phyloP scores from a whole-genome alignment of 371 early-diverging fungal genomes.

The Mucor indicus region DNA sequence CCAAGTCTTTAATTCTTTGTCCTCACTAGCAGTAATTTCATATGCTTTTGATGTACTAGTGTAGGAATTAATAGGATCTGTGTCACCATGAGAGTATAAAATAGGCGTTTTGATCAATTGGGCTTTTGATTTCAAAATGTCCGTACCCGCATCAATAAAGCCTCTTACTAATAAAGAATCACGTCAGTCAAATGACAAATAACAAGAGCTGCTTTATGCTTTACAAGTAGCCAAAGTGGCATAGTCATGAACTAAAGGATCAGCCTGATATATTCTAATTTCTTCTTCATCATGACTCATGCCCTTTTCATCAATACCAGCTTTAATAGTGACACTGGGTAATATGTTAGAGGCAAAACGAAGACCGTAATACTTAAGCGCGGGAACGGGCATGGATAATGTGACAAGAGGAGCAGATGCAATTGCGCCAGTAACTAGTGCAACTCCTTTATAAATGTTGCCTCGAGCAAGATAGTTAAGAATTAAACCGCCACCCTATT shows the following conservation, averaged over 20 bases:
- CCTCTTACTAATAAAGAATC: constrained; percentile 17
- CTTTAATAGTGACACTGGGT: constrained; percentile 45
- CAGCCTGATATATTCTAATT: constrained; percentile 43
- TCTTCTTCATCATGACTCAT: constrained; percentile 50
- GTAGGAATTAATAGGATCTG: constrained; percentile 46
- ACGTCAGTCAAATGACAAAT: background rate
- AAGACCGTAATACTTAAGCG: constrained; percentile 33
- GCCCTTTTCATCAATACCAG: constrained; percentile 32
- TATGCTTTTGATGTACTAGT: constrained; percentile 36
- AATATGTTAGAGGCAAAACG: constrained; percentile 32
- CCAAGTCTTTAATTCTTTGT: constrained; percentile 49
- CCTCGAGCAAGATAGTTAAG: constrained; percentile 51
- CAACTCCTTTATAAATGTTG: constrained; percentile 32
- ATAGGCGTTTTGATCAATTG: constrained; percentile 32
- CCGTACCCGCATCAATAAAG: constrained; percentile 32
- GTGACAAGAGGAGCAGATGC: constrained; percentile 40
- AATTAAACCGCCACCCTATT: constrained; percentile 56
- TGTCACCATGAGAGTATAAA: constrained; percentile 44
- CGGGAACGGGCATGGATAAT: constrained; percentile 31
- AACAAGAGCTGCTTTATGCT: background rate
- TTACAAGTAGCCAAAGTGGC: constrained; percentile 43
- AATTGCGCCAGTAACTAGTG: constrained; percentile 45
- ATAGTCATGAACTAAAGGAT: constrained; percentile 55
- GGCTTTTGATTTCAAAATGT: constrained; percentile 18
- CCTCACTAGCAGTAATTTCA: constrained; percentile 35